Conservation (phyloP, 2,329 filamentous ascomycete species). For the Scopulariopsis brevicaulis region DNA sequence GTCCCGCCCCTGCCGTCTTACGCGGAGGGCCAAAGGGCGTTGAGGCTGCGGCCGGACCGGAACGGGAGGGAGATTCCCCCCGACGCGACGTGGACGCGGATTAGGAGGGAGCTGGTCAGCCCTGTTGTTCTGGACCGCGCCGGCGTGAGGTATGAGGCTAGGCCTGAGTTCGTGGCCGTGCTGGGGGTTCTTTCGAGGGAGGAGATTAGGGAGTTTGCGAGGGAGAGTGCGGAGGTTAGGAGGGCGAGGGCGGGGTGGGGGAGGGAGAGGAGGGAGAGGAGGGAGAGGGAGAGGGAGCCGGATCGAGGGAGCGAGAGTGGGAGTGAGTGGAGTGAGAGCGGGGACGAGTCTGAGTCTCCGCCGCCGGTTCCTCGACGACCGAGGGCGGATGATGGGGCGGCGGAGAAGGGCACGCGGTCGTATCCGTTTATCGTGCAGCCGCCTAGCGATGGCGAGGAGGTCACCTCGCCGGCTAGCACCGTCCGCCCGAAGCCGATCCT, state of each 20-base stretch:
- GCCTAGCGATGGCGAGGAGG: slow-evolving; percentile 16
- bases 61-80: slow-evolving; percentile 43
- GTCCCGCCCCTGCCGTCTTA: slow-evolving; percentile 2
- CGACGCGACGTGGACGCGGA: slow-evolving; percentile 49
- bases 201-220: slow-evolving; percentile 39
- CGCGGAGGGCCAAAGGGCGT: neutral
- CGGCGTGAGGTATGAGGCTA: slow-evolving; percentile 47
- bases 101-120: slow-evolving; percentile 43
- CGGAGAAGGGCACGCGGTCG: slow-evolving; percentile 22
- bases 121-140: slow-evolving; percentile 43
- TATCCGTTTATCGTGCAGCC: slow-evolving; percentile 25
- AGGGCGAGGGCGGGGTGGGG: slow-evolving; percentile 18
- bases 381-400: slow-evolving; percentile 38
- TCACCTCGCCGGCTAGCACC: slow-evolving; percentile 20
- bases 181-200: slow-evolving; percentile 41
- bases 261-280: neutral
- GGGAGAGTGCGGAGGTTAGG: slow-evolving; percentile 34
- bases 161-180: slow-evolving; percentile 48
- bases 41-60: slow-evolving; percentile 31
- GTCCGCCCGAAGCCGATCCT: slow-evolving; percentile 44
- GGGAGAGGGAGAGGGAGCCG: neutral
- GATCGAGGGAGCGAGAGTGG: neutral
- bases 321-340: slow-evolving; percentile 1
- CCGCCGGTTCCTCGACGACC: slow-evolving; percentile 40
- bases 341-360: neutral